A percentile compares a stretch with the other conserved stretches of the same genome.
phyloP scores from a whole-genome alignment of 345 rosid species.

The Triadica sebifera region DNA sequence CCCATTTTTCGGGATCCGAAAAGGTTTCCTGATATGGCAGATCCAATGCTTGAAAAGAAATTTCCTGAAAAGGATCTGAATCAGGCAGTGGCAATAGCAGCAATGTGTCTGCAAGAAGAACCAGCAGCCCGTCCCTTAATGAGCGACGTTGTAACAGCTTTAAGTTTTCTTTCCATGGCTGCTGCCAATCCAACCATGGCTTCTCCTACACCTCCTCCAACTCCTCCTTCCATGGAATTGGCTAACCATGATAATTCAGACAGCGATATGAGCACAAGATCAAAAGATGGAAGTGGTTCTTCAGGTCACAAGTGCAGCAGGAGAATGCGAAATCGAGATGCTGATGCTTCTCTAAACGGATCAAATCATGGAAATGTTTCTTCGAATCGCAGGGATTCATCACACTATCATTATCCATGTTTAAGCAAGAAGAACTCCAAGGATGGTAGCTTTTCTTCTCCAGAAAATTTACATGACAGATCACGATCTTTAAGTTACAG shows the following conservation, averaged over 20 bases:
- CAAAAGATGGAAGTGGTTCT: neutral
- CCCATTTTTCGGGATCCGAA: conserved; percentile 69
- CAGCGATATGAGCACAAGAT: neutral
- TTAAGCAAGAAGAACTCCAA: neutral
- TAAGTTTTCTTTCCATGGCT: conserved; percentile 54
- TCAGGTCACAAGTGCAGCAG: neutral
- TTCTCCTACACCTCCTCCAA: conserved; percentile 4
- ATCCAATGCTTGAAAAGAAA: conserved; percentile 48
- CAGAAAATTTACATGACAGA: neutral
- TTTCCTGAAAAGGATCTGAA: conserved; percentile 68
- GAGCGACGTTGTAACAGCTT: conserved; percentile 67
- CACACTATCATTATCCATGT: neutral
- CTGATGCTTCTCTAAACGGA: neutral
- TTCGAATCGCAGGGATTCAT: neutral
- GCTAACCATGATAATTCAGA: conserved; percentile 10
- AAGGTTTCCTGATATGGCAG: conserved; percentile 67
- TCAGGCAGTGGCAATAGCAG: conserved; percentile 81
- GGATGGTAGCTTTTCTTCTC: neutral
- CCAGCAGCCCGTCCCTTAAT: conserved; percentile 72
- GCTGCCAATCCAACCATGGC: neutral
- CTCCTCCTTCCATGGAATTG: conserved; percentile 9
- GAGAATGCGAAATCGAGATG: neutral
- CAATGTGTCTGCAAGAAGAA: conserved; percentile 87
- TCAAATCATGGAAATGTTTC: conserved; percentile 4
- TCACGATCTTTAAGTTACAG: neutral